Base-by-base conservation (phyloP, 2,329 filamentous ascomycete genomes). In the Xenoacremonium recifei region DNA sequence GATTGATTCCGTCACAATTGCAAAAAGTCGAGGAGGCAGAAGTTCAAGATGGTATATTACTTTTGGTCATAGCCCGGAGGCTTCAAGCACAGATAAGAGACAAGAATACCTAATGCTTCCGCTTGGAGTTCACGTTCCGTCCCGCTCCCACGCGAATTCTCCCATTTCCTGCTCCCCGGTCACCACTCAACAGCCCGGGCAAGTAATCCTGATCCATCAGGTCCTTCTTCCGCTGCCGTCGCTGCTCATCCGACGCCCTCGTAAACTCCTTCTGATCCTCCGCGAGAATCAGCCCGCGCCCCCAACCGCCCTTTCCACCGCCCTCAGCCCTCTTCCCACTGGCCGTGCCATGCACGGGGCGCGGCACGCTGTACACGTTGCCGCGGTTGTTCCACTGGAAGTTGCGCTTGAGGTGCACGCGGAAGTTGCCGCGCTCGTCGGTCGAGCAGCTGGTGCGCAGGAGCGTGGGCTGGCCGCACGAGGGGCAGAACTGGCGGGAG, bases 191-290 rank as follows among this genome's bases (percentile, higher is more conserved):
- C 35, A 99, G 87, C 23, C 81, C 76, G 0, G 93, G 93, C 49
- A 97, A 67, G 63, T 91, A 95, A 66, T 99, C 92, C 61, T 95
- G 85, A 61, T 97, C 92, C 92, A 97, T 95, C 42, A 96, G 69
- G 66, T 96, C 89, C 60, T 81, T 84, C 62, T 87, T 81, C 59
- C 84, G 84, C 39, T 71, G 72, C 55, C 85, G 80, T 55, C 77
- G 79, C 61, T 86, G 79, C 53, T 83, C 77, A 3, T 76, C 77
- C 13, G 79, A 64, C 39, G 83, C 83, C 50, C 77, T 73, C 31
- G 79, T 65, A 65, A 87, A 97, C 71, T 99, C 93, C 71, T 95
- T 96, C 73, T 99, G 93, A 63, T 99, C 93, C 68, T 96, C 92
- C 0, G 90, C 83, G 9, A 99, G 70, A 40, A 99, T 88, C 51